Evolutionary conservation across 306 rosid genomes (phyloP), one percentile per base, ranked within the genome.

Genomic region (Lithocarpus polystachyus): DNA sequence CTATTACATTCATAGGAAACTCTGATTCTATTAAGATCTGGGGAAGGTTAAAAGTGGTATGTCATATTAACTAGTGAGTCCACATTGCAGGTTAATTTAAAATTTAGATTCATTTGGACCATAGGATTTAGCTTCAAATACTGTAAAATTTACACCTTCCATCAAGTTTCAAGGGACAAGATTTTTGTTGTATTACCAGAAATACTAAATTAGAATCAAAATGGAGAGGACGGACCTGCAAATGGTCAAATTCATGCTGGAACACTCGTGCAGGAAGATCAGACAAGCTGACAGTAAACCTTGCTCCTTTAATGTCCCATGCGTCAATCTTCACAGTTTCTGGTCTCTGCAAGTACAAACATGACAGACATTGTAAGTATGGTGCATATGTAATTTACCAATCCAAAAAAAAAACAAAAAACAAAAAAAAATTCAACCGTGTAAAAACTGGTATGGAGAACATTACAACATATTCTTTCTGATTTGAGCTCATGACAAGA

Each of bases 221-320:
- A 71, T 33, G 48, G 83, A 79, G 71, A 79, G 71, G 75, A 52
- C 69, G 56, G 62, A 92, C 99, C 95, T 90, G 88, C 85, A 95
- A 81, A 87, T 95, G 99, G 79, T 95, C 98, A 79, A 87, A 95
- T 78, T 95, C 99, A 77, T 95, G 99, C 88, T 92, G 99, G 85
- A 95, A 95, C 26, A 95, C 86, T 53, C 99, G 86, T 18, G 99
- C 98, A 74, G 94, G 95, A 86, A 95, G 98, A 31, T 70, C 97
- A 0, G 97, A 89, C 75, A 92, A 79, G 83, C 76, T 86, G 78
- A 95, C 73, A 5, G 90, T 76, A 83, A 92, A 95, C 81, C 86
- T 84, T 15, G 82, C 79, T 55, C 99, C 98, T 13, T 69, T 91
- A 69, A 90, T 57, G 78, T 92, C 91, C 75, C 74, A 82, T 65